A percentile compares a stretch with the other conserved stretches of the same genome.
Evolutionary conservation across 73 alveolate species (phyloP).

Genomic region (Paramecium octaurelia): DNA sequence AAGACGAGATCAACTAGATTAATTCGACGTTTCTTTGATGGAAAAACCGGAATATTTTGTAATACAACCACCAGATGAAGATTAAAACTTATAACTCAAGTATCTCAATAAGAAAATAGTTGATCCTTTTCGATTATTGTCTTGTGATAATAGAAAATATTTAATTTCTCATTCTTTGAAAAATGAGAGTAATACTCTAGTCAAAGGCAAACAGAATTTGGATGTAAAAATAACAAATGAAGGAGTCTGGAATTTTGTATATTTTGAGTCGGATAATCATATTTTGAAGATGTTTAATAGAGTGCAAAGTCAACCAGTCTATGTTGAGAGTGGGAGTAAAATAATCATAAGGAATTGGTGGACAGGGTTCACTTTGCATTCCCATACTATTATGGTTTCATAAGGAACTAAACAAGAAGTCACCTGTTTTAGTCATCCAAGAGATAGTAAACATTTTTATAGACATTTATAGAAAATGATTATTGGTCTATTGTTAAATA

Average conservation of each 20-base stretch:
- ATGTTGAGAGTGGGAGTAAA: neutral
- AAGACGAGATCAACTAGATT: neutral
- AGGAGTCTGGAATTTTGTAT: neutral
- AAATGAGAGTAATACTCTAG: neutral
- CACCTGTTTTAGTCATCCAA: neutral
- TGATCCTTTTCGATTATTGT: neutral
- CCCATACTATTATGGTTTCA: neutral
- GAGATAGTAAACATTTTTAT: neutral
- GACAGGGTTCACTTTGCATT: neutral
- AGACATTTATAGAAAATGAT: neutral
- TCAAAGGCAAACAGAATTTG: neutral
- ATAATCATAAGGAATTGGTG: constrained; percentile 3
- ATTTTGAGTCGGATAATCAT: neutral
- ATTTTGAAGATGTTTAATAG: neutral
- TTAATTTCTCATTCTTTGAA: neutral
- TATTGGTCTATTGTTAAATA: neutral
- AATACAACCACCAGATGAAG: neutral
- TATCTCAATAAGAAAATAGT: neutral
- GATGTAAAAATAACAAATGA: neutral
- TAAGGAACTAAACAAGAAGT: neutral
- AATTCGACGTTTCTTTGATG: neutral
- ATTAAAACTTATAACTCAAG: neutral
- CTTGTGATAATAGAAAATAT: neutral
- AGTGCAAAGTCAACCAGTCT: neutral
- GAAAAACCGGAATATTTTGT: neutral